Conservation (phyloP, 2,329 filamentous ascomycete genomes). For the Talaromyces verruculosus region DNA sequence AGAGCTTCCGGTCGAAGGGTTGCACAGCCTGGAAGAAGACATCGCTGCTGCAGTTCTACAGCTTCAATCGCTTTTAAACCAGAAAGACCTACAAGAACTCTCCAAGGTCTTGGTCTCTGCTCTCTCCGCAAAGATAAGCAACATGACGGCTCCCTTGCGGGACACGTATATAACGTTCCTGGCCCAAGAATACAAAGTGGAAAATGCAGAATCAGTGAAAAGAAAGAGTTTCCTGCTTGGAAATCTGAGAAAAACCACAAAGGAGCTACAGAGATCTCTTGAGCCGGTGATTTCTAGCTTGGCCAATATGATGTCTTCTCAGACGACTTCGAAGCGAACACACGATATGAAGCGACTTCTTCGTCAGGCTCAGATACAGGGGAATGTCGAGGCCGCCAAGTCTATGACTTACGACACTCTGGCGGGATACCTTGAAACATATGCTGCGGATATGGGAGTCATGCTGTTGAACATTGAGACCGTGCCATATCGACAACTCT, state of each 20-base stretch:
- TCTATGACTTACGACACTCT: conserved; percentile 26
- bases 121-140: neutral
- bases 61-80: neutral
- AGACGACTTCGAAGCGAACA: conserved; percentile 31
- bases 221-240: conserved; percentile 3
- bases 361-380: conserved; percentile 29
- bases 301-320: conserved; percentile 30
- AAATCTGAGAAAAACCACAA: conserved; percentile 15
- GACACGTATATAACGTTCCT: neutral
- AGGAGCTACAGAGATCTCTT: conserved; percentile 11
- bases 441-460: conserved; percentile 18
- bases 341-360: conserved; percentile 30
- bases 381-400: conserved; percentile 28
- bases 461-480: conserved; percentile 19
- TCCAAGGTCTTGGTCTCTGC: neutral
- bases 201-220: neutral
- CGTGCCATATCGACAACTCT: conserved; percentile 3
- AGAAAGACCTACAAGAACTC: neutral
- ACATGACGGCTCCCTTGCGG: neutral
- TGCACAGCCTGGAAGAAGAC: neutral
- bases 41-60: neutral
- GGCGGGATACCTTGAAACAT: conserved; percentile 19
- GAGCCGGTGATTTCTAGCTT: conserved; percentile 20
- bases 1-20: neutral
- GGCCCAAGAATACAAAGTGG: neutral